Evolutionary conservation across 495 filamentous ascomycete genomes (phyloP), one percentile per base, ranked within the genome.

Genomic region (Talaromyces liani): DNA sequence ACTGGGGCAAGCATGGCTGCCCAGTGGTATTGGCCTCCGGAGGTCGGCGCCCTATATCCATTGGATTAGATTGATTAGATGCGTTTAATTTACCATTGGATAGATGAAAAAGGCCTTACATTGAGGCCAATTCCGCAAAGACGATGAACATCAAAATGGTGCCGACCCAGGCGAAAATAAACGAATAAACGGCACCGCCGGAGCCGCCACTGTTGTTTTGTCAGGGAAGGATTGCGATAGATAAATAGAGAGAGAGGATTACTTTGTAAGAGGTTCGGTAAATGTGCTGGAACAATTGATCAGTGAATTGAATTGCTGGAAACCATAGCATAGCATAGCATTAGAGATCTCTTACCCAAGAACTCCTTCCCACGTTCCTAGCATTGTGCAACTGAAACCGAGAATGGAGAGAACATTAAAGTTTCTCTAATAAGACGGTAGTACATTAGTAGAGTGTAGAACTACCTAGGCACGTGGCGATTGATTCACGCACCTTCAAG

Each of bases 141-240:
- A 73, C 65, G 66, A 69, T 63, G 53, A 75, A 79, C 4, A 73
- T 73, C 7, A 71, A 75, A 3, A 72, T 65, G 14, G 73, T 77
- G 6, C 80, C 80, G n/a, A 75, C 60, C 80, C 80, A 84, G 24
- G 69, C 73, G 62, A 81, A 75, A 2, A 85, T 64, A 61, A 77
- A 85, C 25, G 74, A 75, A 71, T 80, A 84, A 3, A 85, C 67
- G 0, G 82, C 74, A 16, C 78, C 81, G 0, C 73, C 79, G 0
- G 82, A 74, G 16, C 82, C 82, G 6, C 78, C 81, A 68, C 71
- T 76, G 10, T 31, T 55, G 47, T 53, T 53, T 18, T 61, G 57
- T 65, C 36, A 64, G 47, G 14, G 45, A 60, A 61, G 39, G 29
- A 33, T 58, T 25, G 36, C 10, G 58, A 61, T 0, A 31, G 29